Evolutionary conservation across 1,284 basidiomycete species (phyloP), one percentile per base, ranked within the genome.

Genomic region (Kwoniella shivajii): DNA sequence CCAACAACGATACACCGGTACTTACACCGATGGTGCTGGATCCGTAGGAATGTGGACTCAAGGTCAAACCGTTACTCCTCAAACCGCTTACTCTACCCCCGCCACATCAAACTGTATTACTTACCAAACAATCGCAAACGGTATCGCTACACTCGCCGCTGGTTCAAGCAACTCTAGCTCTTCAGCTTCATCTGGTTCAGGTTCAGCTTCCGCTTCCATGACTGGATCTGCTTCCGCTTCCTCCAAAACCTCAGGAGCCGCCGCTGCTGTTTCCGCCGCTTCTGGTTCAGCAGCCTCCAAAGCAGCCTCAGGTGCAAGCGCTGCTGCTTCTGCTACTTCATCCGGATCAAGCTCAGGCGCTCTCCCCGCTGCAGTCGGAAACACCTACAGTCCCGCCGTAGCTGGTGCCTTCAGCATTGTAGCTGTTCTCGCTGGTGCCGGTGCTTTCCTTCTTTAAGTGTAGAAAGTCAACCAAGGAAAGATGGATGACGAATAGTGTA

Each of bases 1-100:
- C 56, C 71, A 71, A 50, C 77, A 78, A 68, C 71, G 77, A 63
- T 78, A 77, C 76, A 78, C 77, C 34, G 76, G 75, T 56, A 71
- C 76, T 36, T 75, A 71, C 63, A 71, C 73, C 29, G 60, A 62
- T 42, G 52, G 34, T 14, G 65, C 45, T 18, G 64, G 68, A 27
- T 48, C 61, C 34, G 56, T 59, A 36, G 66, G 58, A 13, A 55
- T 56, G 41, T 76, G 62, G 62, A 78, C 77, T 47, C 66, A 78
- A 52, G 76, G 76, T 39, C 55, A 76, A 50, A 75, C 74, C 43
- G 71, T 75, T 30, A 78, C 77, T 34, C 77, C 78, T 37, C 48
- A 56, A 20, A 59, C 65, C 3, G 61, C 78, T 13, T 69, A 59
- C 68, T 73, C 72, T 13, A 73, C 66, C 39, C 78, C 78, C 18